Base-by-base conservation (phyloP, 169 alveolate genomes). In the Plasmodium ovale region DNA sequence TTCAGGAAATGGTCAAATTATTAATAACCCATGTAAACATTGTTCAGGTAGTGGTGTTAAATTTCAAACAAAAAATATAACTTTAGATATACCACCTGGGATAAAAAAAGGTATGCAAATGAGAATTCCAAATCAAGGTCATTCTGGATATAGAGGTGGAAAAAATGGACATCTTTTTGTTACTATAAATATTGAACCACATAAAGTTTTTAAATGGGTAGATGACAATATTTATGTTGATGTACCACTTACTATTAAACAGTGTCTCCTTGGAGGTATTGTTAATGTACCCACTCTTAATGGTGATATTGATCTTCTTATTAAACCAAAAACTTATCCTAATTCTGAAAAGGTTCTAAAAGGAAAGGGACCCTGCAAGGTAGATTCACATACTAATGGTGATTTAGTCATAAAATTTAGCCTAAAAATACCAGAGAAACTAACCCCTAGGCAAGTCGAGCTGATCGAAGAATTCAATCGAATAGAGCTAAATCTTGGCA, bases 191-290 rank as follows among this genome's bases (percentile, higher is more conserved):
- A 94, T 96, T 42, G 95, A 89, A 60, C 96, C 98, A 3, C 98
- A 96, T 89, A 87, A 87, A 33, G 67, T 84, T 19, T 93, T 96
- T 73, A 95, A 94, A 71, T 95, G 98, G 97, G 74, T 96, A 23
- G 97, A 95, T 73, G 97, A 96, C 51, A 96, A 96, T 87, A 89
- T 96, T 19, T 97, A 96, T 93, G 96, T 95, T n/a, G 92, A 94
- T 87, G 94, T 96, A 16, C 97, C 97, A 3, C 69, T 96, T 71
- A 87, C 98, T 53, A 87, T 94, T 33, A 94, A 95, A 42, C 97
- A 95, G 68, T 94, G 96, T 35, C 74, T 96, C 25, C 72, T 94
- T 27, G 98, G 98, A 0, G 98, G 98, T n/a, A 85, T 87, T 42
- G 94, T 95, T 44, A 77, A 72, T 16, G 92, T 96, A 3, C 96